Evolutionary conservation across 306 rosid species (phyloP).

Genomic region (Amphicarpaea edgeworthii): DNA sequence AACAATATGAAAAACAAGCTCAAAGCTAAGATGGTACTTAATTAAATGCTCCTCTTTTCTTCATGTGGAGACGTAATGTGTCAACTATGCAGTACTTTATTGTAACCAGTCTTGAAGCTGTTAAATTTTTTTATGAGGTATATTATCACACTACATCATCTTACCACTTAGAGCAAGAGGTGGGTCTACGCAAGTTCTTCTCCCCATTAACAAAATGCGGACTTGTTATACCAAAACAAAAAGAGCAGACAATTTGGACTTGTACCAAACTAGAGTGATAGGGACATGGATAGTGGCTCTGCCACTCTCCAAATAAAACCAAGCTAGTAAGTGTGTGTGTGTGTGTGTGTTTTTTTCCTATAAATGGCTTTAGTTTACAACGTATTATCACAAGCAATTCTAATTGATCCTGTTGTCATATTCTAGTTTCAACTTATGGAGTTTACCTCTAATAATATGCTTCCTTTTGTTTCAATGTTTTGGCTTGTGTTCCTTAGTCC

Average conservation of each 20-base stretch:
- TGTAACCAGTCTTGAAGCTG: background rate
- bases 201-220: slow-evolving; percentile 37
- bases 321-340: slow-evolving; percentile 22
- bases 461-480: slow-evolving; percentile 46
- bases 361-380: slow-evolving; percentile 49
- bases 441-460: slow-evolving; percentile 37
- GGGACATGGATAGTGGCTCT: slow-evolving; percentile 62
- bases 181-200: slow-evolving; percentile 25
- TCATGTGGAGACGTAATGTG: slow-evolving; percentile 29
- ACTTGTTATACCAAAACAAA: slow-evolving; percentile 24
- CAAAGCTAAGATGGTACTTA: no score
- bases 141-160: slow-evolving; percentile 46
- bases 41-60: background rate
- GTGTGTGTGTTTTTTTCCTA: slow-evolving; percentile 35
- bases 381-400: slow-evolving; percentile 29
- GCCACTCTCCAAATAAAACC: slow-evolving; percentile 52
- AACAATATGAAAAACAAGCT: no score
- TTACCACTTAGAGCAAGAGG: slow-evolving; percentile 55
- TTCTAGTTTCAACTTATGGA: slow-evolving; percentile 48
- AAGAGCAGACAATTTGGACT: slow-evolving; percentile 49
- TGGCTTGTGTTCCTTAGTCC: slow-evolving; percentile 62
- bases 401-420: slow-evolving; percentile 7
- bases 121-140: slow-evolving; percentile 3
- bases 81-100: slow-evolving; percentile 36
- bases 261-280: slow-evolving; percentile 54